phyloP scores from a whole-genome alignment of 2,329 filamentous ascomycete genomes.

The Penicillium frequentans region DNA sequence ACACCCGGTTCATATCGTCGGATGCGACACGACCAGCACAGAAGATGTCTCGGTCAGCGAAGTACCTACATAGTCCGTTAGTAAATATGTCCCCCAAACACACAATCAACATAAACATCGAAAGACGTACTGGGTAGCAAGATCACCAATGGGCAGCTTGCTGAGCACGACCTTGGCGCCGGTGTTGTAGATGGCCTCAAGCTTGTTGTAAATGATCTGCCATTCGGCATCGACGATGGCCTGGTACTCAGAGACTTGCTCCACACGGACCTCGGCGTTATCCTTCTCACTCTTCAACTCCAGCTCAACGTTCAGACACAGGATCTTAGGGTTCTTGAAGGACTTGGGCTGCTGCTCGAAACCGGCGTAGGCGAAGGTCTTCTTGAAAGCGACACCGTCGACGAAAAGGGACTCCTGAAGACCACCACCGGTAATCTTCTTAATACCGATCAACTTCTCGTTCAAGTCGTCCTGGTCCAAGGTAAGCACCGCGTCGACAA shows the following conservation, averaged over 20 bases:
- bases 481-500: slow-evolving; percentile 92
- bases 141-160: slow-evolving; percentile 94
- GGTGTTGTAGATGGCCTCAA: slow-evolving; percentile 89
- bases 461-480: slow-evolving; percentile 96
- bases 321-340: slow-evolving; percentile 92
- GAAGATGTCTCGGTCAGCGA: slow-evolving; percentile 97
- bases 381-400: slow-evolving; percentile 98
- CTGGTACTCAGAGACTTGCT: slow-evolving; percentile 98
- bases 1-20: slow-evolving; percentile 94
- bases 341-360: slow-evolving; percentile 99
- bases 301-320: slow-evolving; percentile 95
- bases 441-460: slow-evolving; percentile 96
- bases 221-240: slow-evolving; percentile 98
- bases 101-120: neutral
- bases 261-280: slow-evolving; percentile 95
- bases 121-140: slow-evolving; percentile 74
- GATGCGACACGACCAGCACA: slow-evolving; percentile 89
- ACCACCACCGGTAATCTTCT: slow-evolving; percentile 96
- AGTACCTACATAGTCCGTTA: slow-evolving; percentile 56
- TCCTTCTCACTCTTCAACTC: slow-evolving; percentile 99
- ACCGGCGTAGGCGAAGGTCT: slow-evolving; percentile 98
- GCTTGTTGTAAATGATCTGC: slow-evolving; percentile 99
- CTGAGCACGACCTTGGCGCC: slow-evolving; percentile 96
- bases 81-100: neutral
- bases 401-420: slow-evolving; percentile 96